Percentiles rank a stretch among this genome's conserved stretches.
Conservation (phyloP, 2,329 filamentous ascomycete species). For the Claviceps citrina region DNA sequence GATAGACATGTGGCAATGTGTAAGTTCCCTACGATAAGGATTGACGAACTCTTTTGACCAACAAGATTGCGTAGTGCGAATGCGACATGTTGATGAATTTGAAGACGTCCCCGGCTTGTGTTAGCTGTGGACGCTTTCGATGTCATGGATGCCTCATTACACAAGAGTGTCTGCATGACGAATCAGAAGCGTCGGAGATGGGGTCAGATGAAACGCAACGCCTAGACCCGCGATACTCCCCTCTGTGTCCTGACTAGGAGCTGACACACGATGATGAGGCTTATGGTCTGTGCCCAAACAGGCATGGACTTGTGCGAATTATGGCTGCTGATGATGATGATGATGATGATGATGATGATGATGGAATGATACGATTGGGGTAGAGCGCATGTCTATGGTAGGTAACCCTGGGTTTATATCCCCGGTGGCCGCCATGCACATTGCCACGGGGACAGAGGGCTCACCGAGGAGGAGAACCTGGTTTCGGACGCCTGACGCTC, state of each 20-base stretch:
- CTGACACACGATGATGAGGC: not conserved
- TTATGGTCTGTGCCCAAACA: not conserved
- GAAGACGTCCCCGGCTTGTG: not conserved
- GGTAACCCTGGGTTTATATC: not conserved
- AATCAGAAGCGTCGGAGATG: not conserved
- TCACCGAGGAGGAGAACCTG: not conserved
- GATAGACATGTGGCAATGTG: conserved; percentile 4
- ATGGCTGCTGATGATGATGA: not conserved
- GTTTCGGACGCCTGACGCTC: not conserved
- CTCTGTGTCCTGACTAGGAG: not conserved
- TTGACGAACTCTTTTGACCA: too few relatives aligned
- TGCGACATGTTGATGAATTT: conserved; percentile 1
- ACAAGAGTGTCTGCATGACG: not conserved
- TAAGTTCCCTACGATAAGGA: too few relatives aligned
- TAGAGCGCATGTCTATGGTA: not conserved
- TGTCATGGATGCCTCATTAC: not conserved
- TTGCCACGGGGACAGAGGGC: not conserved
- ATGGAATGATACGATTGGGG: not conserved
- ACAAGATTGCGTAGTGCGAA: not conserved
- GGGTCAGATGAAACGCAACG: not conserved
- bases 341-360: not conserved
- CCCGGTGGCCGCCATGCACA: not conserved
- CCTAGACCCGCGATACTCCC: not conserved
- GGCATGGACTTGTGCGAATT: not conserved
- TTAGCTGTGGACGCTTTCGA: not conserved